A percentile compares a stretch with the other conserved stretches of the same genome.
These are phyloP conservation scores for Cicer judaicum DNA, from an alignment of 306 rosid species.

Conservation along the genomic window DNA sequence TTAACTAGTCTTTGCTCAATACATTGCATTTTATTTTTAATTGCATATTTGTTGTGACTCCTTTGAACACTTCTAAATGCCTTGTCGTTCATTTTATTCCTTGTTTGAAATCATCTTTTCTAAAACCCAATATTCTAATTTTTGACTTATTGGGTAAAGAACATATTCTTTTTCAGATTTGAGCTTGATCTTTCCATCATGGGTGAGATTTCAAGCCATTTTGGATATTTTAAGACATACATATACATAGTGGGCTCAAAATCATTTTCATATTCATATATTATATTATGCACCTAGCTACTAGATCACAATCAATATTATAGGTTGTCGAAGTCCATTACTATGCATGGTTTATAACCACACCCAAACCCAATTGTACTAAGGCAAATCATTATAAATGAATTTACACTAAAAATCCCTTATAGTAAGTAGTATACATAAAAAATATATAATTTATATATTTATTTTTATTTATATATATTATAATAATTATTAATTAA, in stretches of 20 bases:
- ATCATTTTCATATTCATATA: background rate
- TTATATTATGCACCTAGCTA: no score
- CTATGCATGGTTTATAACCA: no score
- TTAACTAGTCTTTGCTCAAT: conserved; percentile 12
- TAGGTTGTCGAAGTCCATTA: no score
- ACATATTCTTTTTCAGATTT: conserved; percentile 18
- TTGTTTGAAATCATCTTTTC: conserved; percentile 16
- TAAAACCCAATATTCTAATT: conserved; percentile 16
- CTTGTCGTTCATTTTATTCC: conserved; percentile 12
- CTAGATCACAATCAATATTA: no score
- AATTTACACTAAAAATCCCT: no score
- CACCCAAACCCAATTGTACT: no score
- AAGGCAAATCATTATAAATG: no score
- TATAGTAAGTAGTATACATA: no score
- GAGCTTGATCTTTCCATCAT: background rate
- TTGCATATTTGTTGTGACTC: conserved; percentile 15
- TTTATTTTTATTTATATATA: no score
- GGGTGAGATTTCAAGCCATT: background rate
- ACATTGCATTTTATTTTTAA: conserved; percentile 39
- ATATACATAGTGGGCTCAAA: background rate
- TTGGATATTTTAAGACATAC: background rate
- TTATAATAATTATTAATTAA: no score
- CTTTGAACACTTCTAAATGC: conserved; percentile 33
- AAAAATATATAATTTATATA: no score
- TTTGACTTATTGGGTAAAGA: conserved; percentile 40